Conservation (phyloP, 169 alveolate species). For the Toxoplasma gondii region DNA sequence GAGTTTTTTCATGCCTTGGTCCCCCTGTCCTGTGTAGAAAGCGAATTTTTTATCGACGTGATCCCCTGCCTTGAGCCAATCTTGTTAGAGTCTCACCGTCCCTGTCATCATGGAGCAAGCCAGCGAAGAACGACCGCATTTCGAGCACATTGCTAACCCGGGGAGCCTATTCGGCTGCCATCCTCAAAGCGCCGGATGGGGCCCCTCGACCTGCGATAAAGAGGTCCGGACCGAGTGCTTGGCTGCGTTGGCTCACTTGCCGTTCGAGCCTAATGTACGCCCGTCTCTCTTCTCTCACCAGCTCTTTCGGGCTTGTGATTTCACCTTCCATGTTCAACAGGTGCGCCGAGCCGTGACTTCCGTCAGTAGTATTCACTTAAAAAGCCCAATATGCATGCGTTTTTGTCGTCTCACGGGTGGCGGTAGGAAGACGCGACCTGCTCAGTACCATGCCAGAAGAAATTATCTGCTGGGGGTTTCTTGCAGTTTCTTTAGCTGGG, state of each 20-base stretch:
- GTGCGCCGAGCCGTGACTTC: neutral
- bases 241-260: slow-evolving; percentile 46
- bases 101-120: neutral
- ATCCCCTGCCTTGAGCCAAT: too few species aligned
- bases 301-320: slow-evolving; percentile 55
- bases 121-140: neutral
- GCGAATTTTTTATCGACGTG: neutral
- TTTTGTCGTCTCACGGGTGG: neutral
- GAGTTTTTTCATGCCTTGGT: too few species aligned
- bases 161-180: slow-evolving; percentile 3
- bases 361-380: neutral
- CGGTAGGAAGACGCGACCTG: neutral
- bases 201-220: slow-evolving; percentile 15
- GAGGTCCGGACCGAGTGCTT: slow-evolving; percentile 6
- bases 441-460: neutral
- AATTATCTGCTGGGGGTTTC: neutral
- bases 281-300: slow-evolving; percentile 63
- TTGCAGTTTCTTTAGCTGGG: too few species aligned
- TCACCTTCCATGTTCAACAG: slow-evolving; percentile 47
- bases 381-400: neutral
- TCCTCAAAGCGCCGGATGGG: slow-evolving; percentile 11
- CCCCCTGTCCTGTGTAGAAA: neutral
- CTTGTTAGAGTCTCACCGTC: too few species aligned
- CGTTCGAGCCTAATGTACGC: slow-evolving; percentile 51
- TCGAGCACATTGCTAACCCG: neutral